These are phyloP conservation scores for Angomonas deanei DNA, from an alignment of 208 protist genomes.

Conservation along the genomic window DNA sequence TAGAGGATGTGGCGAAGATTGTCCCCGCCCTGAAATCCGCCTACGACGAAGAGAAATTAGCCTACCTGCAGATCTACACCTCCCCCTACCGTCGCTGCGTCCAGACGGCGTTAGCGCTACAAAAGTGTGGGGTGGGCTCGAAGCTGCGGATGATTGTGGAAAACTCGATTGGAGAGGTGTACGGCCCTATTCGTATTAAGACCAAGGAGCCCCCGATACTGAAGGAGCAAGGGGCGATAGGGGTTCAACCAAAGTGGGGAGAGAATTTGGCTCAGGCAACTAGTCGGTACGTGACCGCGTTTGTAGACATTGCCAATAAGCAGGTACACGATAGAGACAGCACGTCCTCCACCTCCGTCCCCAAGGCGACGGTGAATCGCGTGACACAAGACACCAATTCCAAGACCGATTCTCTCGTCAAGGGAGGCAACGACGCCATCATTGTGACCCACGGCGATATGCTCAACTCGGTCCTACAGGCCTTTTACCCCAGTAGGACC, in stretches of 20 bases:
- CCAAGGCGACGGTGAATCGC: background rate
- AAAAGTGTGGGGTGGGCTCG: constrained; percentile 11
- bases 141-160: constrained; percentile 30
- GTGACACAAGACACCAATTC: background rate
- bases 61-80: constrained; percentile 28
- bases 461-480: constrained; percentile 42
- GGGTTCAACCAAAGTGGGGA: constrained; percentile 51
- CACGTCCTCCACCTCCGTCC: background rate
- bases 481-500: constrained; percentile 59
- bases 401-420: background rate
- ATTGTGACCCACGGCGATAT: constrained; percentile 83
- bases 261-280: constrained; percentile 54
- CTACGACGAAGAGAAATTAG: constrained; percentile 21
- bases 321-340: background rate
- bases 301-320: background rate
- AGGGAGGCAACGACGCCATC: constrained; percentile 17
- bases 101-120: constrained; percentile 15
- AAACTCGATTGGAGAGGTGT: constrained; percentile 70
- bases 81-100: constrained; percentile 25
- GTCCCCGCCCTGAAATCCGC: constrained; percentile 31
- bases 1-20: constrained; percentile 19
- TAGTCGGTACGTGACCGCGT: constrained; percentile 3
- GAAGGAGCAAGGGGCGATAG: constrained; percentile 5
- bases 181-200: constrained; percentile 69
- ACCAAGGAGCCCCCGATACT: constrained; percentile 15